Evolutionary conservation across 2,329 filamentous ascomycete genomes (phyloP), one percentile per base, ranked within the genome.

Genomic region (Ophiognomonia clavigignenti-juglandacearum): DNA sequence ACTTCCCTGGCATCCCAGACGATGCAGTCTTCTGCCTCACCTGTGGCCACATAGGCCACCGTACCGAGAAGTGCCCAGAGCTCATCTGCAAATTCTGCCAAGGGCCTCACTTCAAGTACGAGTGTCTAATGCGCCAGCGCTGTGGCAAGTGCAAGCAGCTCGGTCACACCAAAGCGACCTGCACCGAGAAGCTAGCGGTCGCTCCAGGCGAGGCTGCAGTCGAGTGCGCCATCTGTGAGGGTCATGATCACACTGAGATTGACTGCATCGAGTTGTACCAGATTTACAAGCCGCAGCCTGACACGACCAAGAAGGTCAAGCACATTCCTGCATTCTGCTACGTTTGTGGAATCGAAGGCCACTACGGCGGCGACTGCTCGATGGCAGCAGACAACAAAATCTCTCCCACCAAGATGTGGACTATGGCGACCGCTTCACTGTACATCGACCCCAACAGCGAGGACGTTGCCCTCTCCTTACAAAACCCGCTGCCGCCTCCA

Each of bases 261-360:
- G 64, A 74, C 3, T 88, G 85, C 60, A 72, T 76, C 44, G 67
- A 72, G 39, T 65, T 83, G 20, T 88, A 82, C 82, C 70, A 75
- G 48, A 79, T 72, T 16, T 83, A 75, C 58, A 61, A 65, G 11
- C 70, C 69, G 2, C 61, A 65, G 13, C 56, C 64, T 9, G 58
- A 64, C 14, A 62, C 62, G 13, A 64, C 71, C 40, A 68, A 66
- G 48, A 78, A 70, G 50, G 77, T 83, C 32, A 64, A 64, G 40
- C 60, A 62, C 24, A 69, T 85, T 18, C 69, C 70, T 0, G 63
- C 70, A 1, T 75, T 70, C 44, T 85, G 82, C 61, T 80, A 78
- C 48, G 61, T 59, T 29, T 85, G 82, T 56, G 81, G 79, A 22
- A 61, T 59, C 13, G 57, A 64, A 23, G 69, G 70, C 6, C 82